phyloP scores from a whole-genome alignment of 495 filamentous ascomycete species.

The Lophiotrema nucula region DNA sequence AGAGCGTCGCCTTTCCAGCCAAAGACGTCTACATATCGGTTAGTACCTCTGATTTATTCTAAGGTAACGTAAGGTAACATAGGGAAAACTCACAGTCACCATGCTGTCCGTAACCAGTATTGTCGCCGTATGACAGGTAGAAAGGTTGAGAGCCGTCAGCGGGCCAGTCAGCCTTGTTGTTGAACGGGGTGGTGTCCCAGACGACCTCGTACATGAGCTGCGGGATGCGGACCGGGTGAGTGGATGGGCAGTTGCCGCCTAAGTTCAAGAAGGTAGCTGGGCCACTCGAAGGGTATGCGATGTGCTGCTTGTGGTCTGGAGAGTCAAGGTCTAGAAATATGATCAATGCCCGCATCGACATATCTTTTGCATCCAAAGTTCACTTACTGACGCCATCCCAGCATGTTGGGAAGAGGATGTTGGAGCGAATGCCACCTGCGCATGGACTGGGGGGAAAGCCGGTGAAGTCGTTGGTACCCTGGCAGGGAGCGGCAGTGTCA shows the following conservation, averaged over 20 bases:
- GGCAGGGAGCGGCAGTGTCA: conserved; percentile 23
- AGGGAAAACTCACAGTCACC: too few species aligned
- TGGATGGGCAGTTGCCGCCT: conserved; percentile 27
- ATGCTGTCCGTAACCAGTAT: conserved; percentile 22
- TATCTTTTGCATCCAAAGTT: too few species aligned
- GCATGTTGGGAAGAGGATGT: conserved; percentile 27
- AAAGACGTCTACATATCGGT: conserved; percentile 21
- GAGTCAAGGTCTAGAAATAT: conserved; percentile 21
- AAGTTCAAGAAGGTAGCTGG: conserved; percentile 21
- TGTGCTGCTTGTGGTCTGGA: conserved; percentile 24
- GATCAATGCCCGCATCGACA: too few species aligned
- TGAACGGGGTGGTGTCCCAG: conserved; percentile 30
- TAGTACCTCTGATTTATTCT: not conserved
- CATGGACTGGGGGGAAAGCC: conserved; percentile 3
- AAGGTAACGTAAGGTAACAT: not conserved
- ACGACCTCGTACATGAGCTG: conserved; percentile 33
- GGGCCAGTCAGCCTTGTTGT: conserved; percentile 26
- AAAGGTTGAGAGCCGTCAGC: conserved; percentile 30
- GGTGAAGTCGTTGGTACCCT: conserved; percentile 1
- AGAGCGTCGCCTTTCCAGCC: conserved; percentile 24
- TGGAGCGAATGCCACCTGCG: conserved; percentile 25
- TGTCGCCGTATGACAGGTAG: conserved; percentile 19
- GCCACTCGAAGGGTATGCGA: conserved; percentile 24
- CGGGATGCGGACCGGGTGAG: conserved; percentile 23
- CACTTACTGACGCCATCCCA: not conserved